phyloP scores from a whole-genome alignment of 2,329 filamentous ascomycete species.

The Colletotrichum sp. region DNA sequence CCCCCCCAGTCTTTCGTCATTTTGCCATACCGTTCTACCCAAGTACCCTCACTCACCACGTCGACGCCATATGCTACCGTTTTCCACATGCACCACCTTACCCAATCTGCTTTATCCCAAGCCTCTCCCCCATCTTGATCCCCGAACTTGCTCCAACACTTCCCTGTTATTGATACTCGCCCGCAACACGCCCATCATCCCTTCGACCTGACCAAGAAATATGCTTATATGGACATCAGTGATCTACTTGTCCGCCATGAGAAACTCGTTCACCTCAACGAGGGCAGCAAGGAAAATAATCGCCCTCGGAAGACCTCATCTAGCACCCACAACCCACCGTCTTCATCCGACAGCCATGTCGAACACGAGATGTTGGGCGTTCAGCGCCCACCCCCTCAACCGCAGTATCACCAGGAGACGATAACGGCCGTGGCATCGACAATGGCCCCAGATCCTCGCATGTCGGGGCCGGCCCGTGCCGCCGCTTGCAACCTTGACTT shows the following conservation, averaged over 20 bases:
- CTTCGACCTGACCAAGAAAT: slow-evolving; percentile 25
- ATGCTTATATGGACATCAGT: slow-evolving; percentile 67
- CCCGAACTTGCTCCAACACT: slow-evolving; percentile 1
- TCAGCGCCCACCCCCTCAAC: slow-evolving; percentile 35
- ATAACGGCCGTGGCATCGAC: slow-evolving; percentile 39
- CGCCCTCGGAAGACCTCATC: slow-evolving; percentile 52
- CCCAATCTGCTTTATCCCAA: slow-evolving; percentile 9
- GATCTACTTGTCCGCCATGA: slow-evolving; percentile 68
- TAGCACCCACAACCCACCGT: slow-evolving; percentile 45
- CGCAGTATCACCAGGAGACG: slow-evolving; percentile 46
- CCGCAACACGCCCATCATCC: neutral
- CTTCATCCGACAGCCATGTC: slow-evolving; percentile 51
- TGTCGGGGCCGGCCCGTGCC: slow-evolving; percentile 39
- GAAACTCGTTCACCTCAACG: slow-evolving; percentile 68
- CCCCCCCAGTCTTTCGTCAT: slow-evolving; percentile 9
- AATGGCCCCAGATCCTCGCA: slow-evolving; percentile 51
- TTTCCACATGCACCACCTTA: slow-evolving; percentile 10
- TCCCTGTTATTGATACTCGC: slow-evolving; percentile 6
- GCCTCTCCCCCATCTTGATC: neutral
- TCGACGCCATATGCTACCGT: slow-evolving; percentile 9
- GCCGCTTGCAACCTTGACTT: slow-evolving; percentile 62
- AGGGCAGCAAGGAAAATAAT: slow-evolving; percentile 58
- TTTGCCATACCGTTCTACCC: neutral
- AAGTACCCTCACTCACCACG: slow-evolving; percentile 9
- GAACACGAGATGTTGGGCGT: slow-evolving; percentile 51